Percentiles rank a stretch among this genome's conserved stretches.
phyloP scores from a whole-genome alignment of 2,329 filamentous ascomycete genomes.

The Alternaria rosae region DNA sequence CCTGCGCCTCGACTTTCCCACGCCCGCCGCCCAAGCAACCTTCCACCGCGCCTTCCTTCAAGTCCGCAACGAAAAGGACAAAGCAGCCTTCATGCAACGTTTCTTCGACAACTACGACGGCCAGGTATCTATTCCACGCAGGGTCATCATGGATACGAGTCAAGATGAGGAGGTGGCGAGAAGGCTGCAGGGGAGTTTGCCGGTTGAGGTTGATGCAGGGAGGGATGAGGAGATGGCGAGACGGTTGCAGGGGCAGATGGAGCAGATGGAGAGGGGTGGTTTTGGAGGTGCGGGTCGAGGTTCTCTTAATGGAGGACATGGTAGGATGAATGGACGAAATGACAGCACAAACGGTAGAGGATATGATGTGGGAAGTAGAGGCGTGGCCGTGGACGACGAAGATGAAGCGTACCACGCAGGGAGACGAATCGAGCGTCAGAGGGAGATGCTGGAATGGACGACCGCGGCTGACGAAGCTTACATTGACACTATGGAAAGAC shows the following conservation, averaged over 20 bases:
- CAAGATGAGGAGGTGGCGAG: neutral
- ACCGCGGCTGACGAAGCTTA: neutral
- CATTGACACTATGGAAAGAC: neutral
- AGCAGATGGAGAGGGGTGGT: neutral
- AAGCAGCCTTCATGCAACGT: neutral
- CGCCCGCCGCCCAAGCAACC: neutral
- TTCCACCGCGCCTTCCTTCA: constrained; percentile 1
- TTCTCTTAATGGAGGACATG: neutral
- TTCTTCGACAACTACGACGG: constrained; percentile 2
- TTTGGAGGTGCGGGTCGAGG: neutral
- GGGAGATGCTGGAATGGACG: neutral
- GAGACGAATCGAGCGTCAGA: neutral
- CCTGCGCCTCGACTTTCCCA: constrained; percentile 3
- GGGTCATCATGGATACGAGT: neutral
- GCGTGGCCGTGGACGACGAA: neutral
- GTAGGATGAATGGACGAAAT: neutral
- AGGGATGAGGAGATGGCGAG: neutral
- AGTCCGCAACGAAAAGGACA: neutral
- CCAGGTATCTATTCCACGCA: neutral
- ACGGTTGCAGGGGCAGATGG: neutral
- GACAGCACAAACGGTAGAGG: neutral
- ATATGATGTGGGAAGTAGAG: neutral
- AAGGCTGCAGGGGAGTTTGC: neutral
- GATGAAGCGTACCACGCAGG: neutral
- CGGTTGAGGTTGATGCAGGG: neutral